A percentile compares a stretch with the other conserved stretches of the same genome.
Evolutionary conservation across 108 stramenopile genomes (phyloP).

Genomic region (Stephanodiscus triporus): DNA sequence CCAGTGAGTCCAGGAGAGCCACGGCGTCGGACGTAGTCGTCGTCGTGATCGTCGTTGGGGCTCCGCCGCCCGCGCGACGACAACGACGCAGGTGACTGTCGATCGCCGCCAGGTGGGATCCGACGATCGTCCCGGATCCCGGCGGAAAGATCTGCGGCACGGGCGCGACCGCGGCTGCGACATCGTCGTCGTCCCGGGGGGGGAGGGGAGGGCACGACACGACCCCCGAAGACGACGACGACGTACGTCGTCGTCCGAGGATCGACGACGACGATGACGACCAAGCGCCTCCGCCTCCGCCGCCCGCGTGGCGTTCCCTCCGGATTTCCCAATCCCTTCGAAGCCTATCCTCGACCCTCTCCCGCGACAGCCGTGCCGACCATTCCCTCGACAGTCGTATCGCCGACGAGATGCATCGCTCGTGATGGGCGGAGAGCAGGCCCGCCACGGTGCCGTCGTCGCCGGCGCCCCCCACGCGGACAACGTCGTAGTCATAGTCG

Average conservation of each 20-base stretch:
- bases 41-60: conserved; percentile 8
- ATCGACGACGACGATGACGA: conserved; percentile 12
- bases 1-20: conserved; percentile 22
- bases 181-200: neutral
- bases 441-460: neutral
- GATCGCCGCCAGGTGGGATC: conserved; percentile 27
- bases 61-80: conserved; percentile 2
- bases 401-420: conserved; percentile 25
- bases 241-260: too few relatives aligned
- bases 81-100: neutral
- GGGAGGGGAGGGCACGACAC: conserved; percentile 17
- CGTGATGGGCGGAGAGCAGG: conserved; percentile 25
- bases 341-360: conserved; percentile 14
- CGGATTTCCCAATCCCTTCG: conserved; percentile 17
- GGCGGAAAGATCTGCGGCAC: conserved; percentile 30
- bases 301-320: neutral
- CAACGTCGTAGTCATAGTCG: too few relatives aligned
- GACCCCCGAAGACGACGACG: too few relatives aligned
- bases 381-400: neutral
- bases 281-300: too few relatives aligned
- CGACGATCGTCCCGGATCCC: neutral
- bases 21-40: conserved; percentile 28
- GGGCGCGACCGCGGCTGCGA: conserved; percentile 33
- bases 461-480: too few relatives aligned
- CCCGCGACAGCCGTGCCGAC: neutral